Conservation (phyloP, 2,329 filamentous ascomycete species). For the Diaporthe velutina region DNA sequence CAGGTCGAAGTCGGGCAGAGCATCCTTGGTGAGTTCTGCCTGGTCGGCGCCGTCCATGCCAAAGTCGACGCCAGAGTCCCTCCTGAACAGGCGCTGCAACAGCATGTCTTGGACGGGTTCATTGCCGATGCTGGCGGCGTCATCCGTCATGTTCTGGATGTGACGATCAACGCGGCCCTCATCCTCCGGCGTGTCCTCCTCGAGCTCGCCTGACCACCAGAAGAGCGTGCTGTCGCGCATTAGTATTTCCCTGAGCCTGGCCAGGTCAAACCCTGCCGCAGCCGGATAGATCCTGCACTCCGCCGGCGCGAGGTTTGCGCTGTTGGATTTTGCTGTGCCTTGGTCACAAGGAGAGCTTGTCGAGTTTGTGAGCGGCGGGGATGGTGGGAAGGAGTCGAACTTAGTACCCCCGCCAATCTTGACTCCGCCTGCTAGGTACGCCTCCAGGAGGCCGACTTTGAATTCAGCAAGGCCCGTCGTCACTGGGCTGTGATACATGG, state of each 20-base stretch:
- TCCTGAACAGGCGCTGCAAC: not conserved
- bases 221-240: conserved; percentile 22
- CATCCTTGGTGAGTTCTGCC: not conserved
- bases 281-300: conserved; percentile 36
- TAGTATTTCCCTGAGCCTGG: conserved; percentile 21
- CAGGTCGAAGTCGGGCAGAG: not conserved
- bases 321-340: not conserved
- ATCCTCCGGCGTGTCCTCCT: not conserved
- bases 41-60: conserved; percentile 1
- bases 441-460: conserved; percentile 3
- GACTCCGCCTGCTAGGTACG: conserved; percentile 4
- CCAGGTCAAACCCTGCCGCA: conserved; percentile 10
- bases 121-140: not conserved
- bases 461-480: conserved; percentile 25
- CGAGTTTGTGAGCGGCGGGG: conserved; percentile 7
- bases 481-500: conserved; percentile 46
- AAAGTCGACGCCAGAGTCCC: conserved; percentile 21
- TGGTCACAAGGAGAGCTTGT: not conserved
- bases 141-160: not conserved
- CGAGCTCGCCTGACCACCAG: conserved; percentile 27
- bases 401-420: not conserved
- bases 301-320: conserved; percentile 13
- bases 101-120: not conserved
- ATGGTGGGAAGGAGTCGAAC: not conserved
- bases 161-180: not conserved